phyloP scores from a whole-genome alignment of 1,284 basidiomycete species.

The Ceraceosorus guamensis region DNA sequence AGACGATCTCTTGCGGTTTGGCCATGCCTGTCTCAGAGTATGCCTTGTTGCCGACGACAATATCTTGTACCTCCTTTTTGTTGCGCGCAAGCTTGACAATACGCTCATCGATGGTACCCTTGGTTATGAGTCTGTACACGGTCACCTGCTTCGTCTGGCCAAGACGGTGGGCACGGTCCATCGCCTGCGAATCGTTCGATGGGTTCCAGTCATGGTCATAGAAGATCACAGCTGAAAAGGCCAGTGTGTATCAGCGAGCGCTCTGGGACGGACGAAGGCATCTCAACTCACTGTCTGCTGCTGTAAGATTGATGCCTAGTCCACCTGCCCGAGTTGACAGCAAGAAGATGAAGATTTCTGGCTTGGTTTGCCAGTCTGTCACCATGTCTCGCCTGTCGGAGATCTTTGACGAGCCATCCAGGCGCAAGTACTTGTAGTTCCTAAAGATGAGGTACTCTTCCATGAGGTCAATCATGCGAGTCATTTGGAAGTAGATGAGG shows the following conservation, averaged over 20 bases:
- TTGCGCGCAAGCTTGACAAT: slow-evolving; percentile 62
- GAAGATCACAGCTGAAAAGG: slow-evolving; percentile 71
- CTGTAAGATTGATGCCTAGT: slow-evolving; percentile 94
- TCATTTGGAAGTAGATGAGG: slow-evolving; percentile 99
- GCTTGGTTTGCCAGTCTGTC: slow-evolving; percentile 98
- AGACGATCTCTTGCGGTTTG: slow-evolving; percentile 94
- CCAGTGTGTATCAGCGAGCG: slow-evolving; percentile 5
- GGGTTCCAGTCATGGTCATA: slow-evolving; percentile 99
- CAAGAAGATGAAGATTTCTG: slow-evolving; percentile 52
- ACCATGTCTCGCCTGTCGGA: slow-evolving; percentile 98
- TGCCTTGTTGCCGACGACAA: slow-evolving; percentile 94
- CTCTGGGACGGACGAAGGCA: too few relatives aligned
- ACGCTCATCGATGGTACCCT: slow-evolving; percentile 95
- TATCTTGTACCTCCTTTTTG: slow-evolving; percentile 65
- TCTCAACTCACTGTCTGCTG: slow-evolving; percentile 55
- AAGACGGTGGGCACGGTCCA: slow-evolving; percentile 98
- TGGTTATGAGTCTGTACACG: slow-evolving; percentile 92
- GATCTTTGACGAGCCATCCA: slow-evolving; percentile 91
- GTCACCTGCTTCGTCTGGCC: slow-evolving; percentile 99
- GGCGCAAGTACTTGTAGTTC: slow-evolving; percentile 91
- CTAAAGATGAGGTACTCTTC: slow-evolving; percentile 97
- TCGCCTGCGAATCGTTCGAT: slow-evolving; percentile 90
- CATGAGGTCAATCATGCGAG: slow-evolving; percentile 98
- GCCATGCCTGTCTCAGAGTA: slow-evolving; percentile 58
- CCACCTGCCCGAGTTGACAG: slow-evolving; percentile 95